Evolutionary conservation across 805 yeast species (phyloP), one percentile per base, ranked within the genome.

Genomic region (Teunomyces barrocoloradensis): DNA sequence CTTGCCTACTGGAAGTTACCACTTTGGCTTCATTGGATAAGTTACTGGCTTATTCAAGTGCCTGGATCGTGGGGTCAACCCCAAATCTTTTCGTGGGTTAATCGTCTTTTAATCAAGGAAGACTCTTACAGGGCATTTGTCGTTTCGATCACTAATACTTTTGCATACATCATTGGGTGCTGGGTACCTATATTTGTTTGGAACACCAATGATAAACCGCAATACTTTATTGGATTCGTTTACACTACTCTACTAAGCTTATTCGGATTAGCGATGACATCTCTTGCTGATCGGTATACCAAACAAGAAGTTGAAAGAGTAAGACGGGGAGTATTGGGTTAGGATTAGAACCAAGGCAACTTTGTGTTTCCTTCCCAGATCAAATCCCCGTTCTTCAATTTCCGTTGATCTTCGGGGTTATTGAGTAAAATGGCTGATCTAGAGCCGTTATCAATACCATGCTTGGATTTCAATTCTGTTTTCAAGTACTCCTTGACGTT

Each of bases 121-220:
- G 68, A 65, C 45, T 52, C 57, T 59, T 60, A 63, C 52, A 51
- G 76, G 36, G 65, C 61, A 43, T 61, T 71, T 29, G 64, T 69
- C 4, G 72, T 74, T 12, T 75, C 67, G 6, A 47, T 61, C 5
- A 74, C 77, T 23, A 74, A 75, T 52, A 68, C 68, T 12, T 49
- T 69, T 44, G 74, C 77, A 0, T 75, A 75, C 49, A 70, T 71
- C 12, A 69, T 72, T 1, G 61, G 63, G 34, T 68, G 74, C 6
- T 71, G 71, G 69, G 64, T 72, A 4, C 75, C 78, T 6, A 64
- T 71, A 37, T 57, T 73, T 18, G 69, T 72, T 1, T 74, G 77
- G 71, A 59, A 64, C 46, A 64, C 74, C 15, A 41, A 49, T 13
- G 72, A 68, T 40, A 58, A 63, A 36, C 78, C 77, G 10, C 32